Percentiles rank a stretch among this genome's conserved stretches.
Evolutionary conservation across 768 basidiomycete genomes (phyloP).

Genomic region (Macrolepiota fuliginosa): DNA sequence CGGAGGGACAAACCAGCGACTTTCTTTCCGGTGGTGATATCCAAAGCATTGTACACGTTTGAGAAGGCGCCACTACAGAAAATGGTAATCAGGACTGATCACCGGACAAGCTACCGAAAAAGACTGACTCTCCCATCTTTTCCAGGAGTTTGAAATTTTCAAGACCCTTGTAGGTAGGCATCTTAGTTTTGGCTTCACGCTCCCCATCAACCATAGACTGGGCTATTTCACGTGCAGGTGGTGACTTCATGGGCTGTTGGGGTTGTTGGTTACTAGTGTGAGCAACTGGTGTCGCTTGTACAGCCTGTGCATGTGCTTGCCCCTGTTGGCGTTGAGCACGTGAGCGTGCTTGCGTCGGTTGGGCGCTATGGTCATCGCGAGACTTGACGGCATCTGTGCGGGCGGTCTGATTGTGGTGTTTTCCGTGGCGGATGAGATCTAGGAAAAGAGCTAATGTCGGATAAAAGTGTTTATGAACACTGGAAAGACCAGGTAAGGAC

Average conservation of each 20-base stretch:
- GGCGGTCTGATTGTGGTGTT: slow-evolving; percentile 49
- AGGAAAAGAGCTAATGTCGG: slow-evolving; percentile 16
- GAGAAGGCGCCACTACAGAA: slow-evolving; percentile 85
- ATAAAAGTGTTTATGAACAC: slow-evolving; percentile 16
- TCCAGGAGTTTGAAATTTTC: slow-evolving; percentile 74
- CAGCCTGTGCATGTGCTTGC: slow-evolving; percentile 28
- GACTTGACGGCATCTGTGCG: slow-evolving; percentile 9
- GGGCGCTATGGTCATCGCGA: slow-evolving; percentile 20
- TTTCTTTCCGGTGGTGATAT: slow-evolving; percentile 69
- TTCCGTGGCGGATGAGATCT: slow-evolving; percentile 86
- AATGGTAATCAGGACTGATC: slow-evolving; percentile 17
- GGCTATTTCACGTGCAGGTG: slow-evolving; percentile 41
- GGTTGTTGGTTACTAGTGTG: slow-evolving; percentile 20
- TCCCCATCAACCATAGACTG: slow-evolving; percentile 77
- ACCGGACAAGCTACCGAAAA: slow-evolving; percentile 16
- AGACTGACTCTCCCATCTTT: slow-evolving; percentile 92
- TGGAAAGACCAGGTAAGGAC: slow-evolving; percentile 14
- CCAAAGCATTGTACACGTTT: slow-evolving; percentile 94
- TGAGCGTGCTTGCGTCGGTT: slow-evolving; percentile 20
- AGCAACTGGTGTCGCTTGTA: slow-evolving; percentile 17
- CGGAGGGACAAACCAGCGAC: slow-evolving; percentile 67
- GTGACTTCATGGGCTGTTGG: slow-evolving; percentile 26
- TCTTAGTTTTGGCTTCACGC: slow-evolving; percentile 64
- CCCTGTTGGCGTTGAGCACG: slow-evolving; percentile 28
- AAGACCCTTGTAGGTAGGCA: slow-evolving; percentile 86